These are phyloP conservation scores for Zymoseptoria pseudotritici DNA, from an alignment of 2,329 filamentous ascomycete species.

Conservation along the genomic window DNA sequence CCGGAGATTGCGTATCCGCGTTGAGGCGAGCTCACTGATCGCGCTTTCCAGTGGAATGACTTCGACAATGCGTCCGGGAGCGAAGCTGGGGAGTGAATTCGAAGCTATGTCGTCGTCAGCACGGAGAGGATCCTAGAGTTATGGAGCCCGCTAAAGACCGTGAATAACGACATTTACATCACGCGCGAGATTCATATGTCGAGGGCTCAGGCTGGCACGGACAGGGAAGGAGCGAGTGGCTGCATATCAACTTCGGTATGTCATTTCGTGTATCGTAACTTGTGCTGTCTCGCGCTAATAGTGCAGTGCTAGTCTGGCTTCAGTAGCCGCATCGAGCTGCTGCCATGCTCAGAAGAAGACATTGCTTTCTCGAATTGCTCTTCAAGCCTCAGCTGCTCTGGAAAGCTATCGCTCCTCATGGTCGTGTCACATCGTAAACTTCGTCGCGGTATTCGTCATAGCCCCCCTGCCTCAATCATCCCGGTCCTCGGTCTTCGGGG, in stretches of 20 bases:
- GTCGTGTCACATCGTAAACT: neutral
- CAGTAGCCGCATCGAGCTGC: neutral
- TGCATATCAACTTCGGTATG: neutral
- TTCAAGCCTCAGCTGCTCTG: neutral
- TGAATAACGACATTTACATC: neutral
- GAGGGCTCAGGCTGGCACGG: neutral
- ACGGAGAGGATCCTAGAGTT: neutral
- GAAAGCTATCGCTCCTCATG: neutral
- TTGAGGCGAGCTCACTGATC: neutral
- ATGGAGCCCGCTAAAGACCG: neutral
- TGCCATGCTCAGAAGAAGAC: neutral
- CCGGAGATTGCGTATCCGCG: neutral
- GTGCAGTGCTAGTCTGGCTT: neutral
- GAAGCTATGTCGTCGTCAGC: neutral
- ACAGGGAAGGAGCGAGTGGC: neutral
- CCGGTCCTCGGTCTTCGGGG: neutral
- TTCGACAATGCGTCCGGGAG: neutral
- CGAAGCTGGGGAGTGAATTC: neutral
- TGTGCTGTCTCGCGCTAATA: neutral
- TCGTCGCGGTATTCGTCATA: neutral
- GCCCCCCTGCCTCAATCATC: neutral
- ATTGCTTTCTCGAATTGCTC: neutral
- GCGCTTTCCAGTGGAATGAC: neutral
- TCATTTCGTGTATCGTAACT: neutral
- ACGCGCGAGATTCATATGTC: neutral